Evolutionary conservation across 768 basidiomycete genomes (phyloP).

Genomic region (Cyclocybe aegerita): DNA sequence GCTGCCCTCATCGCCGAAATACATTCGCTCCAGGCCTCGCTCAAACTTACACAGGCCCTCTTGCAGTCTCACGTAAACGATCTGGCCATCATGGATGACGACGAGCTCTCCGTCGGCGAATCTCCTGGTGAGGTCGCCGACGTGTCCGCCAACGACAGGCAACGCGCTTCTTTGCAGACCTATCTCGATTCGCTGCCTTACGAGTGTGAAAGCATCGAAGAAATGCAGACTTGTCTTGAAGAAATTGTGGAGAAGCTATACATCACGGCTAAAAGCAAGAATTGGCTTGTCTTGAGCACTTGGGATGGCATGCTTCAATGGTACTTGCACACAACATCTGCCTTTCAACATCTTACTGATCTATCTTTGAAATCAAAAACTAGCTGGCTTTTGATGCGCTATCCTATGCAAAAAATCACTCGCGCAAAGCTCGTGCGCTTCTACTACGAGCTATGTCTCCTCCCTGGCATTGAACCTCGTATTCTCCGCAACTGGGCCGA

Average conservation of each 20-base stretch:
- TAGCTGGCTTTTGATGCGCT: slow-evolving; percentile 82
- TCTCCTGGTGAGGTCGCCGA: slow-evolving; percentile 36
- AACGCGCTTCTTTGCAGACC: slow-evolving; percentile 58
- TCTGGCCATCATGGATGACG: slow-evolving; percentile 52
- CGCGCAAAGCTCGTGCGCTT: slow-evolving; percentile 72
- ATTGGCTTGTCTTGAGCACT: slow-evolving; percentile 70
- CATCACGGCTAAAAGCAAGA: slow-evolving; percentile 70
- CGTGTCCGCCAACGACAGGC: slow-evolving; percentile 50
- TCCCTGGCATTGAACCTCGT: slow-evolving; percentile 75
- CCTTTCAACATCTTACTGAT: not conserved
- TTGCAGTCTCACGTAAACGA: slow-evolving; percentile 6
- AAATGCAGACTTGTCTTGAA: slow-evolving; percentile 72
- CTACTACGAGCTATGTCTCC: slow-evolving; percentile 76
- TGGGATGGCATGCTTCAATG: slow-evolving; percentile 85
- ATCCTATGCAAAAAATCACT: slow-evolving; percentile 67
- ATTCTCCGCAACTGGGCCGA: slow-evolving; percentile 75
- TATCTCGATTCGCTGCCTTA: slow-evolving; percentile 75
- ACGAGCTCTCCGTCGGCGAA: slow-evolving; percentile 47
- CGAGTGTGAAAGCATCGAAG: slow-evolving; percentile 64
- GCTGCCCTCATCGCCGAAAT: not conserved
- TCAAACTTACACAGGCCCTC: slow-evolving; percentile 10
- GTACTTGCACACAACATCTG: slow-evolving; percentile 30
- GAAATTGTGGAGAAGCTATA: slow-evolving; percentile 66
- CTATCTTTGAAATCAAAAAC: not conserved
- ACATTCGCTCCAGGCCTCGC: slow-evolving; percentile 3